Conservation (phyloP, 2,329 filamentous ascomycete species). For the Aureobasidium sp. region DNA sequence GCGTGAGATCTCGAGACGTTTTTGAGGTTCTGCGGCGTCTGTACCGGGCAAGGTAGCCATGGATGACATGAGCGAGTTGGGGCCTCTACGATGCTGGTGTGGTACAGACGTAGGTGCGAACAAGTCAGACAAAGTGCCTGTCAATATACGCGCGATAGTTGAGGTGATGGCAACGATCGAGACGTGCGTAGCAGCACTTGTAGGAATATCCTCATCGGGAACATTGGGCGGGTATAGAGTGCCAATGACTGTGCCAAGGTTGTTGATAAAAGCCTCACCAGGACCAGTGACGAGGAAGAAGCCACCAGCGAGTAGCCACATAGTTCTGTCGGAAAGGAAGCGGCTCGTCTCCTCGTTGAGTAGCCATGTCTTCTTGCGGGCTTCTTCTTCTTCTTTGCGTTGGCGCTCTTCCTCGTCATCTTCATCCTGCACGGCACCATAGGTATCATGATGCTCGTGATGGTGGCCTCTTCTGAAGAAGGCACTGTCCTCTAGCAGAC, state of each 20-base stretch:
- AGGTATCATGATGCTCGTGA: slow-evolving; percentile 36
- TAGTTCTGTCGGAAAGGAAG: slow-evolving; percentile 80
- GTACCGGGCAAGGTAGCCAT: slow-evolving; percentile 25
- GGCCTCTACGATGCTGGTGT: slow-evolving; percentile 47
- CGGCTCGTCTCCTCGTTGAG: slow-evolving; percentile 82
- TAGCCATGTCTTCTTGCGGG: slow-evolving; percentile 77
- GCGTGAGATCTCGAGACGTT: slow-evolving; percentile 59
- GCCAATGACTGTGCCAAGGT: slow-evolving; percentile 85
- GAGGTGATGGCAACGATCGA: slow-evolving; percentile 86
- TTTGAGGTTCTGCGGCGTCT: slow-evolving; percentile 14
- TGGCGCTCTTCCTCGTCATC: slow-evolving; percentile 37
- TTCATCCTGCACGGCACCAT: slow-evolving; percentile 53
- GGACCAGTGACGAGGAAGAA: slow-evolving; percentile 92
- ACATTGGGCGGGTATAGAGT: slow-evolving; percentile 61
- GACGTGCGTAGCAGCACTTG: slow-evolving; percentile 76
- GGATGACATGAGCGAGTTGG: slow-evolving; percentile 34
- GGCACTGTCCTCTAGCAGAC: slow-evolving; percentile 65
- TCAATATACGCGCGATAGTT: slow-evolving; percentile 81
- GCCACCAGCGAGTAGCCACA: slow-evolving; percentile 88
- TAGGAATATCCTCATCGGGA: slow-evolving; percentile 31
- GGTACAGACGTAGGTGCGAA: slow-evolving; percentile 52
- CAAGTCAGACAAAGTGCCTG: slow-evolving; percentile 79
- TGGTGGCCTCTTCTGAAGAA: slow-evolving; percentile 55
- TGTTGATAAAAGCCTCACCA: slow-evolving; percentile 97
- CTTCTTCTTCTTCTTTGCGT: slow-evolving; percentile 45